These are phyloP conservation scores for Tylopilus felleus DNA, from an alignment of 768 basidiomycete species.

Conservation along the genomic window DNA sequence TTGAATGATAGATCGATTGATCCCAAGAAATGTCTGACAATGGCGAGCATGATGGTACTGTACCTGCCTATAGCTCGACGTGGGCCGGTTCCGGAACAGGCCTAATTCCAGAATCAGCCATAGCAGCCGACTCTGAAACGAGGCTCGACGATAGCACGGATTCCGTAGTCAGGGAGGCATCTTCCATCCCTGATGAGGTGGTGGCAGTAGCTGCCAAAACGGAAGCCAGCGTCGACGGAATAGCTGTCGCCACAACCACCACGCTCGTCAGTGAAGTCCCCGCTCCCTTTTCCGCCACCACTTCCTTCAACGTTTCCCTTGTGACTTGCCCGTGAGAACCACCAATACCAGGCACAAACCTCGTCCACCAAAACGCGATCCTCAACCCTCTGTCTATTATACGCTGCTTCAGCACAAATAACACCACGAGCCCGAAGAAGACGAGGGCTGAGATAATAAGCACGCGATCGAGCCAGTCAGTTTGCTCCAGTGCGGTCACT, in stretches of 20 bases:
- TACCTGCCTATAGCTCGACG: conserved; percentile 18
- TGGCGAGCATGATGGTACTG: background rate
- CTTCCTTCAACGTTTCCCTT: conserved; percentile 6
- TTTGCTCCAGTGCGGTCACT: conserved; percentile 81
- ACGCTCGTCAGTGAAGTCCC: conserved; percentile 7
- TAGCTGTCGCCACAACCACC: background rate
- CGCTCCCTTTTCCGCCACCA: background rate
- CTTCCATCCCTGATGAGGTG: background rate
- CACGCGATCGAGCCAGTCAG: conserved; percentile 90
- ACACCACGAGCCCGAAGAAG: conserved; percentile 81
- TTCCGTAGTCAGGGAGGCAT: background rate
- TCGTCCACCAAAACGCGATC: conserved; percentile 87
- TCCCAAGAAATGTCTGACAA: background rate
- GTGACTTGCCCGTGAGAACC: conserved; percentile 1
- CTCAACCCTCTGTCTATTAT: conserved; percentile 75
- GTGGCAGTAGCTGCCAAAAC: conserved; percentile 3
- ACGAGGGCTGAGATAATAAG: conserved; percentile 75
- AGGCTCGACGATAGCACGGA: background rate
- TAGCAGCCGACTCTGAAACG: background rate
- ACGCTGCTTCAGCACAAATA: conserved; percentile 86
- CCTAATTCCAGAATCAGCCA: background rate
- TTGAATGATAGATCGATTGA: background rate
- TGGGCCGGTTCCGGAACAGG: conserved; percentile 2
- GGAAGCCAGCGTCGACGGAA: conserved; percentile 12
- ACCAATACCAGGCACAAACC: conserved; percentile 50